A percentile compares a stretch with the other conserved stretches of the same genome.
Conservation (phyloP, 2,329 filamentous ascomycete species). For the Stagonosporopsis cucurbitacearum region DNA sequence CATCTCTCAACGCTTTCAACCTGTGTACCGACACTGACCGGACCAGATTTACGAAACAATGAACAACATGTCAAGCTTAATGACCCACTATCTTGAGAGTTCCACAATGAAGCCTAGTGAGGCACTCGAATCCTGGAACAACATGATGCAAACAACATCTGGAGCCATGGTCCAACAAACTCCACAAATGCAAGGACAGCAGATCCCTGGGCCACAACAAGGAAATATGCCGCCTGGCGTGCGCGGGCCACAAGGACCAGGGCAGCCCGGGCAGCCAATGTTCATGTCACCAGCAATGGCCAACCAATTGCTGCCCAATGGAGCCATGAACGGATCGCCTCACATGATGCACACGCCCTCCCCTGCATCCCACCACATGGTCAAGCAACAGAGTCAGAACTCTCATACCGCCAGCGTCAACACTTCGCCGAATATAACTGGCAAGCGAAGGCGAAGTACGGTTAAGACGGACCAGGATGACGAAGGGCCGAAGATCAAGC, state of each 20-base stretch:
- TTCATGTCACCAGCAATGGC: constrained; percentile 66
- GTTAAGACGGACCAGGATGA: constrained; percentile 67
- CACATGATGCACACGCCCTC: constrained; percentile 56
- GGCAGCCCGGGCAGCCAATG: constrained; percentile 44
- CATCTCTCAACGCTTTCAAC: constrained; percentile 21
- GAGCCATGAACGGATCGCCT: constrained; percentile 58
- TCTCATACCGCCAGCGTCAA: constrained; percentile 63
- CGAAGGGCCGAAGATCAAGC: constrained; percentile 53
- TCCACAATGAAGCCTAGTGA: constrained; percentile 60
- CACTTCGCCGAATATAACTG: constrained; percentile 66
- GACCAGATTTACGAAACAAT: constrained; percentile 68
- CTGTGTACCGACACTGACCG: constrained; percentile 20
- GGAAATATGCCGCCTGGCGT: constrained; percentile 39
- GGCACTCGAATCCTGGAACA: constrained; percentile 62
- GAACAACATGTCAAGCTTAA: constrained; percentile 67
- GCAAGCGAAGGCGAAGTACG: constrained; percentile 66
- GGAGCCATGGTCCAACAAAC: constrained; percentile 28
- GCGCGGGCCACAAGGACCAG: constrained; percentile 40
- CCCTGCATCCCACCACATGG: constrained; percentile 59
- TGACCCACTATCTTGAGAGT: constrained; percentile 63
- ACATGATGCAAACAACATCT: constrained; percentile 48
- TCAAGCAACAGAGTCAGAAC: constrained; percentile 63
- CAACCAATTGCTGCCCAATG: constrained; percentile 59
- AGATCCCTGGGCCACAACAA: constrained; percentile 38
- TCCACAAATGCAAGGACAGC: constrained; percentile 33